Conservation (phyloP, 495 filamentous ascomycete species). For the Penicillium turbatum region DNA sequence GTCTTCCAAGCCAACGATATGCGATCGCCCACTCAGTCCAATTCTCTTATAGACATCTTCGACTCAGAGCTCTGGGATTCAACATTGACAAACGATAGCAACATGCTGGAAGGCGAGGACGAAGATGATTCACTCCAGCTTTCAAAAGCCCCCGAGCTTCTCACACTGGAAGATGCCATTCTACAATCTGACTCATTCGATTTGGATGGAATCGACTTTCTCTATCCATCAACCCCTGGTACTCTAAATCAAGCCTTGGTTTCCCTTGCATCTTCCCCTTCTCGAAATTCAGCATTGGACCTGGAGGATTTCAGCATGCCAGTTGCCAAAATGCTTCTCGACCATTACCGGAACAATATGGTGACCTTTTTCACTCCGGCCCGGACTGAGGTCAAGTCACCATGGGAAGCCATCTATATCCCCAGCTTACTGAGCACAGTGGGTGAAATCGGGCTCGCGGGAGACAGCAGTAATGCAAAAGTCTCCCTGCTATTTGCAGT, state of each 20-base stretch:
- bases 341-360: not conserved
- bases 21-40: not conserved
- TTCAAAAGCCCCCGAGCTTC: not conserved
- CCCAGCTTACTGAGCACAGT: not conserved
- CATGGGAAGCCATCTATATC: conserved; percentile 6
- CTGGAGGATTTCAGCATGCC: not conserved
- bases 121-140: not conserved
- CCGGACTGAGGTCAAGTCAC: not conserved
- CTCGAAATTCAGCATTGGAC: not conserved
- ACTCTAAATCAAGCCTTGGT: not conserved
- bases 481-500: not conserved
- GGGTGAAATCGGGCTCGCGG: not conserved
- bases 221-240: not conserved
- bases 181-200: not conserved
- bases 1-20: not conserved
- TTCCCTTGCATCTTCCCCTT: not conserved
- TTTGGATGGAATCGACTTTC: not conserved
- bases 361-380: conserved; percentile 1
- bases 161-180: not conserved
- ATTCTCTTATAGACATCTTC: not conserved
- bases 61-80: not conserved
- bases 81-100: not conserved
- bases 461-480: not conserved
- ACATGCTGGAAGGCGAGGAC: not conserved
- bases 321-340: not conserved